phyloP scores from a whole-genome alignment of 2,329 filamentous ascomycete genomes.

The Fusarium albidum region DNA sequence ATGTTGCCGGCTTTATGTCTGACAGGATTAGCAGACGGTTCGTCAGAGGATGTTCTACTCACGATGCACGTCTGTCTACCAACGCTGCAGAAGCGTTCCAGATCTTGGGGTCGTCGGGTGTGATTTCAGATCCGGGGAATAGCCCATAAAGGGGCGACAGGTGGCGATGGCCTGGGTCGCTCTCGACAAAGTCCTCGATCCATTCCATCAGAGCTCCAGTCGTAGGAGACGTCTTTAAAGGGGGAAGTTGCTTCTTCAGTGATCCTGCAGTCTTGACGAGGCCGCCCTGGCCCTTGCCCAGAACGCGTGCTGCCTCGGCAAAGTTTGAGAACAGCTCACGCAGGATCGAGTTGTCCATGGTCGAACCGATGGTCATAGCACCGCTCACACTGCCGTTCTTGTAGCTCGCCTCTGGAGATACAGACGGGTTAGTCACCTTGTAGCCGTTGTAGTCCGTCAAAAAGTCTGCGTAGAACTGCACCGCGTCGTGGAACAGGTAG shows the following conservation, averaged over 20 bases:
- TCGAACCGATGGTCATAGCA: background rate
- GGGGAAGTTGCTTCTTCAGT: background rate
- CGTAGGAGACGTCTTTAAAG: background rate
- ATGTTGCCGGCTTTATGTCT: background rate
- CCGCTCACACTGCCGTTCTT: slow-evolving; percentile 5
- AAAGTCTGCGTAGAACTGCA: slow-evolving; percentile 3
- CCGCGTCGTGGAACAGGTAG: background rate
- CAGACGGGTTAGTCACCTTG: slow-evolving; percentile 5
- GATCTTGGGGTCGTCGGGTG: background rate
- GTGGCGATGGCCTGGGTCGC: background rate
- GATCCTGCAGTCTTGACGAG: background rate
- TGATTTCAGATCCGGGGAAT: slow-evolving; percentile 7
- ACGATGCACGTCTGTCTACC: background rate
- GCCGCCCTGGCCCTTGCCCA: background rate
- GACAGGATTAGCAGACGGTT: background rate
- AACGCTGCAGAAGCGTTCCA: background rate
- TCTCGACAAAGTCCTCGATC: slow-evolving; percentile 11
- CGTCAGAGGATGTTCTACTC: background rate
- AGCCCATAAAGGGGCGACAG: slow-evolving; percentile 2
- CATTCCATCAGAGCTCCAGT: slow-evolving; percentile 4
- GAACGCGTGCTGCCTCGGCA: background rate
- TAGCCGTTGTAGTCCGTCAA: background rate
- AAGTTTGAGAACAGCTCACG: slow-evolving; percentile 10
- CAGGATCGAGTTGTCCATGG: slow-evolving; percentile 7
- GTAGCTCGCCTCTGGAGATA: slow-evolving; percentile 3